phyloP scores from a whole-genome alignment of 2,329 filamentous ascomycete genomes.

The Coniochaeta sp. region DNA sequence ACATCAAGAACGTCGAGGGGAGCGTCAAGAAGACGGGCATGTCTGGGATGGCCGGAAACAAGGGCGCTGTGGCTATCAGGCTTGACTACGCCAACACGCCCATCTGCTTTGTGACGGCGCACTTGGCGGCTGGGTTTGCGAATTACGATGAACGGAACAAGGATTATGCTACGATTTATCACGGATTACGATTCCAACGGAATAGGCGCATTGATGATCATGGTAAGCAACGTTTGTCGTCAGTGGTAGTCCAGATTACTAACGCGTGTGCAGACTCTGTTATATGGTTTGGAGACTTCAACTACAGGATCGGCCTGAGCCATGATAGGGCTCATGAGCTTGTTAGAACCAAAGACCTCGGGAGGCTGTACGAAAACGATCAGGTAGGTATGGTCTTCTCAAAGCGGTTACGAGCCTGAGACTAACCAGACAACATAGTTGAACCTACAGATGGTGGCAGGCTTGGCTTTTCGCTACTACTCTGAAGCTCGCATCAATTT shows the following conservation, averaged over 20 bases:
- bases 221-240: conserved; percentile 42
- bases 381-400: conserved; percentile 45
- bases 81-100: conserved; percentile 91
- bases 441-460: conserved; percentile 93
- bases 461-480: conserved; percentile 83
- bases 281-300: conserved; percentile 96
- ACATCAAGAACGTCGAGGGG: conserved; percentile 95
- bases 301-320: conserved; percentile 85
- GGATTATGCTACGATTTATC: conserved; percentile 84
- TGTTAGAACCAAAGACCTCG: conserved; percentile 66
- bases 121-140: conserved; percentile 89
- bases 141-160: conserved; percentile 96
- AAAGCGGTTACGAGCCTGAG: too few species aligned
- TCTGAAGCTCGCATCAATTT: conserved; percentile 85
- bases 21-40: conserved; percentile 90
- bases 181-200: conserved; percentile 82
- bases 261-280: conserved; percentile 55
- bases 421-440: conserved; percentile 40
- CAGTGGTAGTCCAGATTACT: too few species aligned
- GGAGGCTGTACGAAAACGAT: conserved; percentile 82
- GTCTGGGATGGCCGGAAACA: conserved; percentile 96
- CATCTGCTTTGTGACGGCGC: conserved; percentile 92
- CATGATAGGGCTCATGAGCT: conserved; percentile 72
- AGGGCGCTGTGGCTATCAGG: conserved; percentile 92
- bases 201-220: conserved; percentile 91